Evolutionary conservation across 2,329 filamentous ascomycete species (phyloP), one percentile per base, ranked within the genome.

Genomic region (Conoideocrella luteorostrata): DNA sequence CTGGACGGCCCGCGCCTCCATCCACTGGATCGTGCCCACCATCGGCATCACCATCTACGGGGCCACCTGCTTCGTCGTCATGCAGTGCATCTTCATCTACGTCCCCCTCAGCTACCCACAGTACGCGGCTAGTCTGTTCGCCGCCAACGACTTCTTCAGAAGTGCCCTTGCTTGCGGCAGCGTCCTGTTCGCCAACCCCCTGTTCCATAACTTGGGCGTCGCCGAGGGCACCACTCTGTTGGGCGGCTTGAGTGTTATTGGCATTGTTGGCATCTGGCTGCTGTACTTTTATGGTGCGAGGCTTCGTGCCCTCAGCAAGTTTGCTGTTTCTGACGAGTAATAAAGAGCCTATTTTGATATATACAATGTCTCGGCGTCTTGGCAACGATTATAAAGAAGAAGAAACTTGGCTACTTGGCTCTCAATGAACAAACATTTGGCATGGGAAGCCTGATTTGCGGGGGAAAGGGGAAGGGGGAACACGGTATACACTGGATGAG

Each of bases 31-130:
- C 44, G 74, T 68, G 2, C 72, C 72, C 4, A 75, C 72, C 7
- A 70, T 78, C n/a, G 77, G 76, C 47, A 77, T 80, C 55, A 70
- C 66, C 30, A 63, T 80, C 41, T 79, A 77, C 57, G 70, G 67
- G 29, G 69, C 65, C 10, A 64, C 63, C 3, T 71, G 71, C 24
- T 79, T 78, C 52, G 53, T 78, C 45, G 65, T 80, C 43, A 71
- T 79, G 65, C 76, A 80, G 58, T 77, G 72, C 59, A 71, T 80
- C 58, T 80, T 80, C 54, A 66, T 78, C 50, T 80, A 80, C 59
- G 69, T 80, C 13, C 74, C 75, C 1, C 63, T 78, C 17, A 68
- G 64, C 41, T 79, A 82, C 30, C 75, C 75, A 4, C 63, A 66
- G 51, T 78, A 79, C 53, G 76, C 77, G 0, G 77, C 78, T 30